A percentile compares a stretch with the other conserved stretches of the same genome.
Evolutionary conservation across 305 asterid species (phyloP).

Genomic region (Fraxinus paxiana): DNA sequence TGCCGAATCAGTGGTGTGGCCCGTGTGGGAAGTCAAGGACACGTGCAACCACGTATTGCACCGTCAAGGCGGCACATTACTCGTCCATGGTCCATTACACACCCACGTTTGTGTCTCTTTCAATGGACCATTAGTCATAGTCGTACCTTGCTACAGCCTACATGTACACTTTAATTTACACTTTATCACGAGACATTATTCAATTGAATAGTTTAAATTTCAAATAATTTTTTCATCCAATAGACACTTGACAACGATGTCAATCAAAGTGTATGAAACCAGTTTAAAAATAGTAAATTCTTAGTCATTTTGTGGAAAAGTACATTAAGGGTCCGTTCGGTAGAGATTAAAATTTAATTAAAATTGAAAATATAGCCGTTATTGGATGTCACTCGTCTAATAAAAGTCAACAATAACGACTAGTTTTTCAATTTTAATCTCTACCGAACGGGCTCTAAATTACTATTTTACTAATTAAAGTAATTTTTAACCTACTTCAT

Average conservation of each 20-base stretch:
- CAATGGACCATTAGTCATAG: background rate
- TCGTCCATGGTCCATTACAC: slow-evolving; percentile 1
- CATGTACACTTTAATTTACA: background rate
- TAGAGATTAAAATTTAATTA: too few relatives aligned
- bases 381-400: too few relatives aligned
- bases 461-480: background rate
- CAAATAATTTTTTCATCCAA: too few relatives aligned
- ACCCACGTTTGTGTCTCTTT: background rate
- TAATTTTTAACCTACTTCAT: too few relatives aligned
- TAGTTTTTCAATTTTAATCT: too few relatives aligned
- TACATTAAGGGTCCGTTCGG: background rate
- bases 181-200: too few relatives aligned
- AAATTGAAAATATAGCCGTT: too few relatives aligned
- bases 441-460: background rate
- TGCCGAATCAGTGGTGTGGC: slow-evolving; percentile 22
- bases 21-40: slow-evolving; percentile 15
- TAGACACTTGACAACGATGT: too few relatives aligned
- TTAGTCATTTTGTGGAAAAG: background rate
- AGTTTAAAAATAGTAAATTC: too few relatives aligned
- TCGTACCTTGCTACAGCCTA: background rate
- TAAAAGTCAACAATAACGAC: too few relatives aligned
- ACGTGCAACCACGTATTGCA: slow-evolving; percentile 37
- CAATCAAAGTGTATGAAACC: background rate
- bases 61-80: slow-evolving; percentile 14
- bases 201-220: too few relatives aligned